Conservation (phyloP, 2,329 filamentous ascomycete species). For the Leptoxyphium fumago region DNA sequence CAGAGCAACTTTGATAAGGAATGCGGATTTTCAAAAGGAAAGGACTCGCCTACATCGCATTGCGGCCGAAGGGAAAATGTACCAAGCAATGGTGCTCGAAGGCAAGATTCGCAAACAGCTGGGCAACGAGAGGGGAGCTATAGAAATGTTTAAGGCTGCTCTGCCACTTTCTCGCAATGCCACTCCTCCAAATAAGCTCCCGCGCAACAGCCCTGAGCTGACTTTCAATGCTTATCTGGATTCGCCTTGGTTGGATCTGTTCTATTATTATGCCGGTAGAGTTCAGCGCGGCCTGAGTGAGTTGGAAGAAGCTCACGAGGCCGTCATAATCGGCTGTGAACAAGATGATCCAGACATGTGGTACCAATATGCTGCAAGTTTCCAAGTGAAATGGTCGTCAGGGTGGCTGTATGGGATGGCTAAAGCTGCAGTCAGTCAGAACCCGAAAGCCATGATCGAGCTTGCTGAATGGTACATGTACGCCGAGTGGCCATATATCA, state of each 20-base stretch:
- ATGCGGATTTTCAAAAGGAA: neutral
- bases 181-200: conserved; percentile 3
- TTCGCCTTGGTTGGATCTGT: conserved; percentile 19
- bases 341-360: conserved; percentile 30
- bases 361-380: conserved; percentile 20
- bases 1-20: neutral
- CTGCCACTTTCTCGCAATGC: conserved; percentile 9
- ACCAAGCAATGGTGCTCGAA: conserved; percentile 16
- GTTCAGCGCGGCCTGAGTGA: conserved; percentile 5
- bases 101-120: conserved; percentile 13
- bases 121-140: conserved; percentile 12
- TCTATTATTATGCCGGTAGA: conserved; percentile 7
- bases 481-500: conserved; percentile 18
- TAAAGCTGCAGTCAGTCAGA: conserved; percentile 29
- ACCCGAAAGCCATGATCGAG: conserved; percentile 22
- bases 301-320: conserved; percentile 14
- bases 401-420: conserved; percentile 30
- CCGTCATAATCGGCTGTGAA: conserved; percentile 22
- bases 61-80: conserved; percentile 9
- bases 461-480: conserved; percentile 26
- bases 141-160: conserved; percentile 12
- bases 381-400: conserved; percentile 13
- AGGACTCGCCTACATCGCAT: conserved; percentile 6
- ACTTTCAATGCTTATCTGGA: conserved; percentile 4
- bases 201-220: conserved; percentile 4